phyloP scores from a whole-genome alignment of 106 monocot genomes.

The Gastrodia elata region DNA sequence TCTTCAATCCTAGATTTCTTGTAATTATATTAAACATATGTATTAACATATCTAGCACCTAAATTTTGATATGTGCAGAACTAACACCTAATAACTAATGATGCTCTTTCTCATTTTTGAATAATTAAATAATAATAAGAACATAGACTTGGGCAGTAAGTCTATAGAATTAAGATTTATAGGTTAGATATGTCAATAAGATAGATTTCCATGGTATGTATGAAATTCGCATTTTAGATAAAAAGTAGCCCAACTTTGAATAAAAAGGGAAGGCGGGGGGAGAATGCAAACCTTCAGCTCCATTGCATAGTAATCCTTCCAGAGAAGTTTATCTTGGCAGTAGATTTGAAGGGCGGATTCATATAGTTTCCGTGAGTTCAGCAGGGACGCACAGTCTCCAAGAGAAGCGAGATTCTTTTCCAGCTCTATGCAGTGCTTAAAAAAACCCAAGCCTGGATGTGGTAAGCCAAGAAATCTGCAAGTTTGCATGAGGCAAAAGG shows the following conservation, averaged over 20 bases:
- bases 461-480: slow-evolving; percentile 81
- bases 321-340: slow-evolving; percentile 35
- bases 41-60: no score
- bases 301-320: slow-evolving; percentile 63
- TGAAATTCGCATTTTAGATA: no score
- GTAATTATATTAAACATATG: no score
- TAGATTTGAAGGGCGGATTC: slow-evolving; percentile 55
- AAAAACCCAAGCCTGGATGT: slow-evolving; percentile 60
- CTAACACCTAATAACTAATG: no score
- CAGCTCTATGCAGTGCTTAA: slow-evolving; percentile 64
- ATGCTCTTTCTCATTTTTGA: no score
- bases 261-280: not conserved
- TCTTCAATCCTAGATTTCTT: no score
- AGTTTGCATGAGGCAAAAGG: not conserved
- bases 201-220: no score
- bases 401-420: slow-evolving; percentile 54
- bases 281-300: slow-evolving; percentile 52
- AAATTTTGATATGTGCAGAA: no score
- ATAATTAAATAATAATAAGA: no score
- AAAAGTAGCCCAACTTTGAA: no score
- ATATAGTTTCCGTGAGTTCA: slow-evolving; percentile 55
- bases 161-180: no score
- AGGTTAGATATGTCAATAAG: not conserved
- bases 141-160: no score
- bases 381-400: slow-evolving; percentile 33